A percentile compares a stretch with the other conserved stretches of the same genome.
phyloP scores from a whole-genome alignment of 78 protist species.

The Diacronema lutheri region DNA sequence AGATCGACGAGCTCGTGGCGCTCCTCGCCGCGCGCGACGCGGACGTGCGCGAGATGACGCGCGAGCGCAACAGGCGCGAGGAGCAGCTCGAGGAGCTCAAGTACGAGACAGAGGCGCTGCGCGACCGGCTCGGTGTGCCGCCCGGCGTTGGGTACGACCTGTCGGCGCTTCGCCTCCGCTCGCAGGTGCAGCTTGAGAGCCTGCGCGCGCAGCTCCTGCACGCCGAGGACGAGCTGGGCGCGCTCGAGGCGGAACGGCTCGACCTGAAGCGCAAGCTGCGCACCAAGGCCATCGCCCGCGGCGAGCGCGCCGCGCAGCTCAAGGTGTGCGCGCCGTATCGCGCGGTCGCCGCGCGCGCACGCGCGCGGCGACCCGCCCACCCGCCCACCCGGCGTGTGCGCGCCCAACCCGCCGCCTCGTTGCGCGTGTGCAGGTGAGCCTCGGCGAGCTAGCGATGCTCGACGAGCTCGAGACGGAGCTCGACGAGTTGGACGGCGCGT shows the following conservation, averaged over 20 bases:
- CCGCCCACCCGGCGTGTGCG: no score
- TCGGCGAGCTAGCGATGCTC: neutral
- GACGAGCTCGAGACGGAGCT: neutral
- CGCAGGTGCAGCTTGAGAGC: neutral
- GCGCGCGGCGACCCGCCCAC: no score
- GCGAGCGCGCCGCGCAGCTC: conserved; percentile 12
- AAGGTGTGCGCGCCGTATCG: no score
- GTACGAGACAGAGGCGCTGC: neutral
- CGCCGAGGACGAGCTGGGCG: neutral
- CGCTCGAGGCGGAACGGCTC: conserved; percentile 1
- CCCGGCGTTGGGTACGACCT: neutral
- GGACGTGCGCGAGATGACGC: neutral
- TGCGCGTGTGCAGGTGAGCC: no score
- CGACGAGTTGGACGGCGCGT: neutral
- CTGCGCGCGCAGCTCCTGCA: neutral
- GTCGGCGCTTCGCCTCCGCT: neutral
- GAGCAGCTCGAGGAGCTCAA: neutral
- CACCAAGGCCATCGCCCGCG: neutral
- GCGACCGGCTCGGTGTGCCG: neutral
- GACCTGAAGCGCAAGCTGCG: neutral
- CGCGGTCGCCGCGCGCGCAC: no score
- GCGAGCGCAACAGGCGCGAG: conserved; percentile 1
- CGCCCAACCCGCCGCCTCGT: no score
- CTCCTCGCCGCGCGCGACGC: neutral
- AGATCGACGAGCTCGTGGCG: neutral